A percentile compares a stretch with the other conserved stretches of the same genome.
Evolutionary conservation across 2,329 filamentous ascomycete genomes (phyloP).

Genomic region (Ceratocystiopsis sp.): DNA sequence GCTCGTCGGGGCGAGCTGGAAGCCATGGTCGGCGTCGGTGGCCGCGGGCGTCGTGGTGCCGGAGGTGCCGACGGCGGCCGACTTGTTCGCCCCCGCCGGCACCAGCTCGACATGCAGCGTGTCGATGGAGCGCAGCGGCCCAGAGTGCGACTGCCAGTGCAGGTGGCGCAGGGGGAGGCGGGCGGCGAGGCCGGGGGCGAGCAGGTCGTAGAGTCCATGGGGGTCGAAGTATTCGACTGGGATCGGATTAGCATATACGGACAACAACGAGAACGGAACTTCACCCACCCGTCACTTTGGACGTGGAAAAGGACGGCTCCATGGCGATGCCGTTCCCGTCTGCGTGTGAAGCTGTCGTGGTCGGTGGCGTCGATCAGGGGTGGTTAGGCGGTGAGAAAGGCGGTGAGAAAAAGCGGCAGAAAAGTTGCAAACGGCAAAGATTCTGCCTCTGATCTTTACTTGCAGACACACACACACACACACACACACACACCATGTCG

Average conservation of each 20-base stretch:
- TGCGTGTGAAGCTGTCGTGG: no score
- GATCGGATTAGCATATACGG: neutral
- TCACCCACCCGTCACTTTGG: constrained; percentile 55
- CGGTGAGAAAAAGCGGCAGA: no score
- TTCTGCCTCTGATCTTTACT: no score
- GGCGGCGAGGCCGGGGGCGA: constrained; percentile 60
- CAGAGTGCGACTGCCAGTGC: constrained; percentile 90
- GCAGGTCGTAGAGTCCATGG: constrained; percentile 66
- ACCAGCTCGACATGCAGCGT: constrained; percentile 81
- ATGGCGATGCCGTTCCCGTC: constrained; percentile 21
- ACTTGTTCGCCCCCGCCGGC: constrained; percentile 34
- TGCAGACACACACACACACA: no score
- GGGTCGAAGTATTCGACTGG: constrained; percentile 94
- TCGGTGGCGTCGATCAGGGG: no score
- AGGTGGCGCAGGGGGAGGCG: constrained; percentile 78
- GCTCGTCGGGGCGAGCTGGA: constrained; percentile 37
- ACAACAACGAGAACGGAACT: neutral
- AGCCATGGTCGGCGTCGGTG: constrained; percentile 36
- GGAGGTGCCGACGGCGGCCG: constrained; percentile 12
- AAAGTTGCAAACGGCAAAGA: no score
- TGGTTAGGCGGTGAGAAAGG: no score
- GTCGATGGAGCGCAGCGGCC: constrained; percentile 83
- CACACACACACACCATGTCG: constrained; percentile 13
- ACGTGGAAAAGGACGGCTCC: constrained; percentile 53
- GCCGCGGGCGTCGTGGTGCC: constrained; percentile 10